Base-by-base conservation (phyloP, 106 monocot genomes). In the Dendrobium catenatum region DNA sequence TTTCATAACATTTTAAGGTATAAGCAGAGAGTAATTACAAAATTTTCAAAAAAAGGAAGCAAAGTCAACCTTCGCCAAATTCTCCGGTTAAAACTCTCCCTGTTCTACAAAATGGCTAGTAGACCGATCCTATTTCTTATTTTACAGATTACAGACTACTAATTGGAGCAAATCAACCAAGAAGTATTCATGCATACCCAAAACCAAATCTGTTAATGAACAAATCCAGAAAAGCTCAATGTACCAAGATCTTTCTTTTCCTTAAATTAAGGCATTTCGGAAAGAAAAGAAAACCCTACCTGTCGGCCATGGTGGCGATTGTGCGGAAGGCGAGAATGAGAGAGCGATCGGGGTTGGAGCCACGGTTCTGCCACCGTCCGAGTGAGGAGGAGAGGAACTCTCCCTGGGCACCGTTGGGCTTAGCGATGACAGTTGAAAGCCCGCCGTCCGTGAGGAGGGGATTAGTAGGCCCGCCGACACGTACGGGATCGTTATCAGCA, bases 251-350 rank as follows among this genome's bases (percentile, higher is more conserved):
- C 74, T 20, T 22, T 44, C 42, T 44, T 43, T 74, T 44, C 43
- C 42, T 20, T 74, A 70, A 29, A 33, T 33, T 13, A 15, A 70
- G 31, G 37, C 70, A 16, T 70, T 70, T 47, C 26, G 20, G 9
- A 51, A 42, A 76, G 48, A 26, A 76, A 42, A 10, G 74, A 26
- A 27, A 37, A 20, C 5, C 76, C 46, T 54, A 83, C 83, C 83
- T 78, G 40, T 83, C 83, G 29, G 83, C 78, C 83, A 83, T 83
- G 26, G 83, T 83, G 15, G 83, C 83, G 15, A 83, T 83, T 18
- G 83, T 83, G 41, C 79, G 78, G 22, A 83, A 83, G 17, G 83
- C 83, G 6, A 68, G 73, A 51, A 83, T 78, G 70, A 83, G 68
- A 4, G 78, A 68, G 18, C 83, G 78, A 20, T 83, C 83, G 15